phyloP scores from a whole-genome alignment of 2,329 filamentous ascomycete species.

The Sclerotiophoma versabilis region DNA sequence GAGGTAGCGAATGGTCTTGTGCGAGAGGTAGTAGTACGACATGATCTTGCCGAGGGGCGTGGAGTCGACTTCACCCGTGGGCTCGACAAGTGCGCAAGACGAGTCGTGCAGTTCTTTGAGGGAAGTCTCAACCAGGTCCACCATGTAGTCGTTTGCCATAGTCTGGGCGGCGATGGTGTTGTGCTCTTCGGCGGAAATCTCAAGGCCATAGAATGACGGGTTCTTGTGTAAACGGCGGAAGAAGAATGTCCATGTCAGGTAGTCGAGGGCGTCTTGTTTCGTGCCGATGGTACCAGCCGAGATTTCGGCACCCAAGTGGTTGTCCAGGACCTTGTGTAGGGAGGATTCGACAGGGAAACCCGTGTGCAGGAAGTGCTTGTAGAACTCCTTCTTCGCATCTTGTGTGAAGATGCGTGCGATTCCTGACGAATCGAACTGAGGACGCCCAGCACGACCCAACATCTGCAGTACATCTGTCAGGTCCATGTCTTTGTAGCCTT shows the following conservation, averaged over 20 bases:
- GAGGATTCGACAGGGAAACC: constrained; percentile 98
- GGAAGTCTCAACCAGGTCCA: constrained; percentile 87
- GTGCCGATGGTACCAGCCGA: constrained; percentile 91
- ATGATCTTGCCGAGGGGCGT: constrained; percentile 97
- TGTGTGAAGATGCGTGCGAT: constrained; percentile 98
- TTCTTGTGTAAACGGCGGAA: constrained; percentile 98
- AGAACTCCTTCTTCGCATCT: constrained; percentile 97
- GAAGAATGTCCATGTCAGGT: constrained; percentile 99
- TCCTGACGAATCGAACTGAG: constrained; percentile 94
- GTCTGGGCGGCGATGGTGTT: constrained; percentile 85
- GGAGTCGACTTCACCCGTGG: constrained; percentile 87
- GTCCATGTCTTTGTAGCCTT: constrained; percentile 99
- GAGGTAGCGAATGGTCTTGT: constrained; percentile 90
- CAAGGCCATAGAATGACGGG: constrained; percentile 94
- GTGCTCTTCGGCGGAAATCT: constrained; percentile 91
- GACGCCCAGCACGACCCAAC: constrained; percentile 92
- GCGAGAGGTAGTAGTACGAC: constrained; percentile 97
- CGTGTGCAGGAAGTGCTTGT: constrained; percentile 98
- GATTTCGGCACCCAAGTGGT: constrained; percentile 94
- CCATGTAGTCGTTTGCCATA: constrained; percentile 92
- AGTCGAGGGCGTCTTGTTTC: constrained; percentile 97
- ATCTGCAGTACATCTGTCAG: constrained; percentile 97
- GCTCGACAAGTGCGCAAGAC: constrained; percentile 80
- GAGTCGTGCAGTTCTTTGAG: constrained; percentile 82
- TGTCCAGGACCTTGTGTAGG: constrained; percentile 93